These are phyloP conservation scores for Phycomyces nitens DNA, from an alignment of 192 early-diverging fungal genomes.

Conservation along the genomic window DNA sequence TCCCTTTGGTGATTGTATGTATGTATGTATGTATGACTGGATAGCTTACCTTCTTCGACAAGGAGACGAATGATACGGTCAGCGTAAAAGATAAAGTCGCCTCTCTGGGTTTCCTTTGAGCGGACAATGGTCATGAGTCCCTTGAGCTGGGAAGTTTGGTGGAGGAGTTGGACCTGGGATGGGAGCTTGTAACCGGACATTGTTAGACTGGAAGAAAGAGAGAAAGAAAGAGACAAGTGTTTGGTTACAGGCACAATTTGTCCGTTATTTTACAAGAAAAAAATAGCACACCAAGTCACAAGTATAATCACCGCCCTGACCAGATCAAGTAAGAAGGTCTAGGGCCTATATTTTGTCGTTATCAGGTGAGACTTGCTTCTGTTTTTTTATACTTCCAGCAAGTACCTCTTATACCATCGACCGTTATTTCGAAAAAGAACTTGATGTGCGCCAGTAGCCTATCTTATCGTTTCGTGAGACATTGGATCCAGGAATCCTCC, in stretches of 20 bases:
- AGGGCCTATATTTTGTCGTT: too few species aligned
- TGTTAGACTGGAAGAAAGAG: not conserved
- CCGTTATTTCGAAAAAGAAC: too few species aligned
- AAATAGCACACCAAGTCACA: slow-evolving; percentile 3
- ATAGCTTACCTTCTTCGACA: slow-evolving; percentile 77
- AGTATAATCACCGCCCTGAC: not conserved
- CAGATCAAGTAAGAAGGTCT: too few species aligned
- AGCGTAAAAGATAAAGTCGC: slow-evolving; percentile 94
- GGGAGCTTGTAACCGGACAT: slow-evolving; percentile 34
- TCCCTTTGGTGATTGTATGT: too few species aligned
- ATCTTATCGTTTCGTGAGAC: too few species aligned
- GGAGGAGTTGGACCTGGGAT: slow-evolving; percentile 64
- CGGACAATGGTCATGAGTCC: slow-evolving; percentile 86
- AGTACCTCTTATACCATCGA: too few species aligned
- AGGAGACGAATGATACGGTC: slow-evolving; percentile 83
- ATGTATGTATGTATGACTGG: not conserved
- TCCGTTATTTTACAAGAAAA: not conserved
- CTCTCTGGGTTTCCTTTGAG: slow-evolving; percentile 68
- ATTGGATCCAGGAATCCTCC: too few species aligned
- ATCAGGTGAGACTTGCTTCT: too few species aligned
- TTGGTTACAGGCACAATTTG: too few species aligned
- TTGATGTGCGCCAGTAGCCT: too few species aligned
- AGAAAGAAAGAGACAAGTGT: not conserved
- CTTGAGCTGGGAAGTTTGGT: slow-evolving; percentile 72
- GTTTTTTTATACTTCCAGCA: too few species aligned